A percentile compares a stretch with the other conserved stretches of the same genome.
phyloP scores from a whole-genome alignment of 306 rosid genomes.

The Oemleria cerasiformis region DNA sequence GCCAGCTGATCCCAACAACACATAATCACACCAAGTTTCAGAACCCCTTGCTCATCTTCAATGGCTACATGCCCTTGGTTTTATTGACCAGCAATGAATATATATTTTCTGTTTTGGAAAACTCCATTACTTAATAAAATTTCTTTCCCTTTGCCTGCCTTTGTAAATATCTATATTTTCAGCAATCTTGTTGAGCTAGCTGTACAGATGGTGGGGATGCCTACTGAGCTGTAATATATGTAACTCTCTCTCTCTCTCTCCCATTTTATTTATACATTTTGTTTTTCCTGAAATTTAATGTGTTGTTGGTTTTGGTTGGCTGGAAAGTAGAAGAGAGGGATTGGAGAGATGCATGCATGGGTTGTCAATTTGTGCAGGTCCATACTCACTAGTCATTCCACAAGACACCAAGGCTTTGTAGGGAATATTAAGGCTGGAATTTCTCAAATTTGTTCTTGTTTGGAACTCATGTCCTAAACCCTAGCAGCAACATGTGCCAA shows the following conservation, averaged over 20 bases:
- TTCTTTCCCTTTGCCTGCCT: not conserved
- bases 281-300: conserved; percentile 23
- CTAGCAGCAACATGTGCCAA: too few relatives aligned
- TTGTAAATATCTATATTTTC: conserved; percentile 4
- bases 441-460: conserved; percentile 1
- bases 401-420: not conserved
- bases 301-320: conserved; percentile 21
- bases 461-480: not conserved
- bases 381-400: not conserved
- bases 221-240: conserved; percentile 21
- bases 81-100: conserved; percentile 8
- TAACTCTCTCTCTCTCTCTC: not conserved
- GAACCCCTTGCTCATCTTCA: conserved; percentile 9
- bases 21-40: conserved; percentile 18
- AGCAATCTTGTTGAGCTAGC: conserved; percentile 14
- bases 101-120: not conserved
- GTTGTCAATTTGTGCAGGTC: conserved; percentile 29
- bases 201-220: conserved; percentile 15
- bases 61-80: conserved; percentile 20
- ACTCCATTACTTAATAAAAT: not conserved
- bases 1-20: conserved; percentile 38
- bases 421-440: not conserved
- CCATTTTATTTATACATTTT: conserved; percentile 12
- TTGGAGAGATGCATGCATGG: conserved; percentile 26
- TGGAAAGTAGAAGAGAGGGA: conserved; percentile 19